phyloP scores from a whole-genome alignment of 495 filamentous ascomycete species.

The Podospora tetraspora region DNA sequence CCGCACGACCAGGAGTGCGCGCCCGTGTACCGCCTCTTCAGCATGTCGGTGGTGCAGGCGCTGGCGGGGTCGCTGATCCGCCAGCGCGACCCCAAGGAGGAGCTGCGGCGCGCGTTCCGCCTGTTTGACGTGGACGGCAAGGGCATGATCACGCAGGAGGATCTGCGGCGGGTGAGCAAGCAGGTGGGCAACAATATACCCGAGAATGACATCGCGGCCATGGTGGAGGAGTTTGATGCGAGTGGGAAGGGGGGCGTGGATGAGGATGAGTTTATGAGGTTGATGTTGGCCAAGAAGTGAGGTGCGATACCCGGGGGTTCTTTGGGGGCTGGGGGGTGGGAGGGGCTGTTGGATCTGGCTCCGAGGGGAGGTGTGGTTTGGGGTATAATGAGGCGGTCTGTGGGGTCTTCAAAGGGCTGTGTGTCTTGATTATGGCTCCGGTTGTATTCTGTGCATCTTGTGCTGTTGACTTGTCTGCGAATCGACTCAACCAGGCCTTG shows the following conservation, averaged over 20 bases:
- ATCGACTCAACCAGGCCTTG: no score
- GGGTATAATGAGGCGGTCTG: background rate
- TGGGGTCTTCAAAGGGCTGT: background rate
- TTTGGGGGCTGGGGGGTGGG: background rate
- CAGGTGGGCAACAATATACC: constrained; percentile 88
- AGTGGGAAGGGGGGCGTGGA: constrained; percentile 86
- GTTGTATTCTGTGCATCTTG: no score
- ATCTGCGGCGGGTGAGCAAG: constrained; percentile 79
- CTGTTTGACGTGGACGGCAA: constrained; percentile 73
- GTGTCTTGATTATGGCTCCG: background rate
- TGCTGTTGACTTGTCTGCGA: no score
- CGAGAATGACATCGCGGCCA: constrained; percentile 86
- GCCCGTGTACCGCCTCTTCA: constrained; percentile 34
- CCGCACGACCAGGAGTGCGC: constrained; percentile 34
- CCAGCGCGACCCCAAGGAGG: constrained; percentile 77
- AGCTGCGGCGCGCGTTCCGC: constrained; percentile 86
- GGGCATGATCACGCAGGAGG: constrained; percentile 79
- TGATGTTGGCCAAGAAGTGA: constrained; percentile 35
- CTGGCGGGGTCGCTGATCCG: constrained; percentile 76
- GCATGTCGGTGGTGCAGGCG: constrained; percentile 55
- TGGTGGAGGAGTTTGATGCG: constrained; percentile 99
- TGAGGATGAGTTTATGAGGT: constrained; percentile 76
- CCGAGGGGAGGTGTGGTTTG: background rate
- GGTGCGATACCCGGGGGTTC: background rate
- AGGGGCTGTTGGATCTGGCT: background rate